Evolutionary conservation across 176 grass and related monocot genomes (phyloP).

Genomic region (Hordeum marinum): DNA sequence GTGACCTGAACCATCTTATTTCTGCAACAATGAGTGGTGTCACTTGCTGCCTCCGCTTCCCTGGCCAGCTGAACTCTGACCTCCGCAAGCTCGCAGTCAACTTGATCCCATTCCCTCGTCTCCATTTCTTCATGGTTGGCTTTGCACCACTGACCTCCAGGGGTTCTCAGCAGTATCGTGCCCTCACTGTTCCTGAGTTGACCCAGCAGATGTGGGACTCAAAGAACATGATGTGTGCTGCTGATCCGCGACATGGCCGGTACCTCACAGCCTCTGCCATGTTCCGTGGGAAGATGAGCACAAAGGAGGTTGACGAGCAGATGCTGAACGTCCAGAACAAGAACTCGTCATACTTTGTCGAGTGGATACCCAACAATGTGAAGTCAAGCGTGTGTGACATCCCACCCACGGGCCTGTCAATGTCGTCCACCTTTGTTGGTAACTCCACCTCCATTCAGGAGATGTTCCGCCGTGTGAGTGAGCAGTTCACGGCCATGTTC

Average conservation of each 20-base stretch:
- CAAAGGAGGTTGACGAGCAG: conserved; percentile 95
- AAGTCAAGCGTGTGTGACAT: conserved; percentile 93
- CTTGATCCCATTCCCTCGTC: conserved; percentile 82
- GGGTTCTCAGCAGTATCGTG: conserved; percentile 78
- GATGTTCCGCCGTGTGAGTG: conserved; percentile 87
- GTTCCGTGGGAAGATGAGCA: conserved; percentile 99
- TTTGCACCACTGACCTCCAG: conserved; percentile 84
- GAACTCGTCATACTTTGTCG: conserved; percentile 93
- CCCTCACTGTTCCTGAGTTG: conserved; percentile 81
- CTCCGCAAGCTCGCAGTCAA: conserved; percentile 78
- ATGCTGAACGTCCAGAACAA: conserved; percentile 98
- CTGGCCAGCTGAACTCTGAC: conserved; percentile 63
- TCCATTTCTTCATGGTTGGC: conserved; percentile 94
- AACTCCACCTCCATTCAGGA: conserved; percentile 74
- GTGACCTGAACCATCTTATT: conserved; percentile 82
- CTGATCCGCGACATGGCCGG: conserved; percentile 73
- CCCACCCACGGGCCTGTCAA: conserved; percentile 56
- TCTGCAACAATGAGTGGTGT: conserved; percentile 89
- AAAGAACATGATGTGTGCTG: conserved; percentile 99
- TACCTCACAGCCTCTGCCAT: conserved; percentile 88
- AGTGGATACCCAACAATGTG: conserved; percentile 96
- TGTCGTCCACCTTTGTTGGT: conserved; percentile 70
- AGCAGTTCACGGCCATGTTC: conserved; percentile 98
- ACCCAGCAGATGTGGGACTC: conserved; percentile 98
- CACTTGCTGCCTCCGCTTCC: conserved; percentile 74